Evolutionary conservation across 2,329 filamentous ascomycete species (phyloP), one percentile per base, ranked within the genome.

Genomic region (Pezicula rhizophila): DNA sequence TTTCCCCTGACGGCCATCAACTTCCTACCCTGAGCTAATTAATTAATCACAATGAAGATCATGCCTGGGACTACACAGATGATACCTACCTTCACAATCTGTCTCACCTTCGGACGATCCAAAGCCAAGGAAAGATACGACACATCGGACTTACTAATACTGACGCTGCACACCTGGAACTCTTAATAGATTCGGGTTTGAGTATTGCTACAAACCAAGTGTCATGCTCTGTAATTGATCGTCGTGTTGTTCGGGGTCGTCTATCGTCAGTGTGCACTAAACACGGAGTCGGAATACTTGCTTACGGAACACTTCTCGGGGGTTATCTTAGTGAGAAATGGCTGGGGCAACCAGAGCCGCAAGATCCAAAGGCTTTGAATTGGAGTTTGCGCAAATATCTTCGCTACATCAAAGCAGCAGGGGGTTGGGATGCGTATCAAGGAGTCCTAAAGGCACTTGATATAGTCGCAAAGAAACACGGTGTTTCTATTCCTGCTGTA

Each of bases 361-460:
- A 47, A 31, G 52, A 58, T 20, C 38, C 46, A 2, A 25, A 57
- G 14, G 42, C 23, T 3, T 44, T 64, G 33, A 64, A 64, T 35
- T 63, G 58, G 59, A 64, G 61, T 50, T 49, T 64, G 17, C 54
- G 58, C 15, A 64, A 69, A 42, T 68, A 69, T 42, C 54, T 68
- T 6, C 65, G 66, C 23, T 68, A 68, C 50, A 68, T 68, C 31
- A 34, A 50, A 7, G 59, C 62, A 7, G 56, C 59, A 1, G 47
- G 59, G 0, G 64, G 66, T 5, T 54, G 58, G 18, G 65, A 67
- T 17, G 35, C 18, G 4, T 54, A 46, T 18, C 52, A 52, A 46
- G 15, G 5, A 11, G 45, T 53, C 10, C 31, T 53, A 7, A 31
- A 47, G n/a, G 44, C 40, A 26, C 33, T 50, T 2, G 39, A 23